Evolutionary conservation across 805 yeast species (phyloP).

Genomic region (Lipomyces lipofer): DNA sequence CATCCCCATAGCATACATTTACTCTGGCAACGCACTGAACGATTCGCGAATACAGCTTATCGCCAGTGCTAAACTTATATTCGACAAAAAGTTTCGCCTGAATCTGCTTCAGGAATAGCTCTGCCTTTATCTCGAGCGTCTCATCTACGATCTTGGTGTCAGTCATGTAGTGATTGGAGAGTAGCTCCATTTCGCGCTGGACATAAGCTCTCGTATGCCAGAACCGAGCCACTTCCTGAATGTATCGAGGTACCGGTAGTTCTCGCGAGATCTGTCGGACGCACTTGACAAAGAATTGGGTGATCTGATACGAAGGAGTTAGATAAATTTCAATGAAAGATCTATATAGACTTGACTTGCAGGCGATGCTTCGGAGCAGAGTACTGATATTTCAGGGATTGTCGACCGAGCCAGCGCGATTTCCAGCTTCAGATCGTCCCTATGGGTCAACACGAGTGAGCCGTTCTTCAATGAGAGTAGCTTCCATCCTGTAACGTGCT

Average conservation of each 20-base stretch:
- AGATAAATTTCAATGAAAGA: background rate
- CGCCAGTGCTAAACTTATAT: slow-evolving; percentile 2
- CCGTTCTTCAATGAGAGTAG: background rate
- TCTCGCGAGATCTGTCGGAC: background rate
- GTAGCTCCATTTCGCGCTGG: slow-evolving; percentile 6
- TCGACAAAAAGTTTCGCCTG: slow-evolving; percentile 5
- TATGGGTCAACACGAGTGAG: slow-evolving; percentile 4
- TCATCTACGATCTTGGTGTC: background rate
- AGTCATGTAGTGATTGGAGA: slow-evolving; percentile 16
- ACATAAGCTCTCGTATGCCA: slow-evolving; percentile 1
- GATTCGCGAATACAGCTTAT: background rate
- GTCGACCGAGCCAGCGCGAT: background rate
- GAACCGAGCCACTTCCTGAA: slow-evolving; percentile 2
- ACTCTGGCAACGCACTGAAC: background rate
- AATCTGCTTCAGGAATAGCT: slow-evolving; percentile 7
- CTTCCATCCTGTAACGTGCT: slow-evolving; percentile 2
- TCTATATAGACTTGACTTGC: slow-evolving; percentile 2
- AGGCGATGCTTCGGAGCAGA: background rate
- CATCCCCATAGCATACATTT: background rate
- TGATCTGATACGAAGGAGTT: slow-evolving; percentile 2
- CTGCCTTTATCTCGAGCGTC: slow-evolving; percentile 2
- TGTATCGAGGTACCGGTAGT: background rate
- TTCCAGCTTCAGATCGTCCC: slow-evolving; percentile 4
- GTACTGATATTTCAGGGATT: background rate
- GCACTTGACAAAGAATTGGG: slow-evolving; percentile 2